Evolutionary conservation across 2,329 filamentous ascomycete genomes (phyloP), one percentile per base, ranked within the genome.

Genomic region (Keithomyces neogunnii): DNA sequence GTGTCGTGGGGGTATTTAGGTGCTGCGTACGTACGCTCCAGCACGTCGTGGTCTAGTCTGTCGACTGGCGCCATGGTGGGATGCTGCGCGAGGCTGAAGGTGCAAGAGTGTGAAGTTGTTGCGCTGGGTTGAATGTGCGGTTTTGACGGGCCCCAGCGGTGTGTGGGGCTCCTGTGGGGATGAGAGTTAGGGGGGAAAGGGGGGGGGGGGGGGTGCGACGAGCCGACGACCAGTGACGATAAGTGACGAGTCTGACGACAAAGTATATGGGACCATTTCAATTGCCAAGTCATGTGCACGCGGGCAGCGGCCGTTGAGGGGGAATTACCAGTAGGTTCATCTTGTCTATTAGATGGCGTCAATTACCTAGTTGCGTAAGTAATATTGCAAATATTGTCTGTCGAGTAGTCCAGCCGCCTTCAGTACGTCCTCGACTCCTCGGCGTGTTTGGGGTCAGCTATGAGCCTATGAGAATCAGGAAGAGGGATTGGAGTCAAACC

Each of bases 301-400:
- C 19, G 19, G 19, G 19, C 19, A 19, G 19, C 19, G 19, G 19
- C 19, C 19, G 1, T 19, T 19, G 19, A 19, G 19, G 19, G 19
- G 19, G 19, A 19, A 19, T 19, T 19, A 19, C 19, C 19, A 19
- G 19, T 19, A 19, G 19, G 19, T 19, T 19, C 19, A 19, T 19
- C 46, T 59, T 28, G 50, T 53, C 19, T 19, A 19, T 19, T 19
- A 19, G 19, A 19, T 19, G 19, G 0, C 33, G 33, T 35, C 11
- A 35, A 53, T 45, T 59, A 73, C 31, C 71, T 66, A 33, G 70
- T 73, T 2, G 71, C 74, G 53, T 74, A 74, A 8, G 71, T 72
- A 9, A 71, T 71, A 53, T 75, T 75, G 70, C 68, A 61, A 75
- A 73, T 54, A 74, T 67, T 4, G 71, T 74, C 63, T 74, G 70